phyloP scores from a whole-genome alignment of 108 stramenopile species.

The Epipyxis sp. region DNA sequence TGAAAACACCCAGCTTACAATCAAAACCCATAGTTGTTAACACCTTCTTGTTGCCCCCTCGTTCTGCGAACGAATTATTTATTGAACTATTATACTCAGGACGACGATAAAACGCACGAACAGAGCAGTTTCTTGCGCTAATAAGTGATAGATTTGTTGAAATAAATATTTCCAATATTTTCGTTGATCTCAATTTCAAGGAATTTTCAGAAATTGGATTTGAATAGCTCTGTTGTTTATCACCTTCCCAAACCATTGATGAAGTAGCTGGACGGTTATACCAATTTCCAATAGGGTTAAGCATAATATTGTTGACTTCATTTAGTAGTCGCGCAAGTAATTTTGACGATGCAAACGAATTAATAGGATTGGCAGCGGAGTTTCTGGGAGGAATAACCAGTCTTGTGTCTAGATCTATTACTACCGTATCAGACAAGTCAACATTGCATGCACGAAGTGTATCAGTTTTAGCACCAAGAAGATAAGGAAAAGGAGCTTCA shows the following conservation, averaged over 20 bases:
- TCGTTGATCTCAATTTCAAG: background rate
- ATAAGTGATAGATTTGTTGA: background rate
- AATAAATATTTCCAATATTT: background rate
- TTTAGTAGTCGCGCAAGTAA: background rate
- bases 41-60: background rate
- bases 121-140: background rate
- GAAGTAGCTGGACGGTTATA: slow-evolving; percentile 6
- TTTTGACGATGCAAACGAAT: background rate
- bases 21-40: background rate
- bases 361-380: background rate
- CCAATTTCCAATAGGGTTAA: background rate
- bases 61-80: background rate
- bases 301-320: background rate
- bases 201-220: background rate
- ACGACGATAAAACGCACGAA: background rate
- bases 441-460: background rate
- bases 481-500: background rate
- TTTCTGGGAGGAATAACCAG: background rate
- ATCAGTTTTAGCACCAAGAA: slow-evolving; percentile 2
- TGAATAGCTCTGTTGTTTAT: no score
- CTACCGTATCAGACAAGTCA: background rate
- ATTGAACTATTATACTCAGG: background rate
- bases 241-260: no score
- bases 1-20: background rate
- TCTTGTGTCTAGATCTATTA: background rate